A percentile compares a stretch with the other conserved stretches of the same genome.
These are phyloP conservation scores for Acacia concinna DNA, from an alignment of 331 rosid species.

Conservation along the genomic window DNA sequence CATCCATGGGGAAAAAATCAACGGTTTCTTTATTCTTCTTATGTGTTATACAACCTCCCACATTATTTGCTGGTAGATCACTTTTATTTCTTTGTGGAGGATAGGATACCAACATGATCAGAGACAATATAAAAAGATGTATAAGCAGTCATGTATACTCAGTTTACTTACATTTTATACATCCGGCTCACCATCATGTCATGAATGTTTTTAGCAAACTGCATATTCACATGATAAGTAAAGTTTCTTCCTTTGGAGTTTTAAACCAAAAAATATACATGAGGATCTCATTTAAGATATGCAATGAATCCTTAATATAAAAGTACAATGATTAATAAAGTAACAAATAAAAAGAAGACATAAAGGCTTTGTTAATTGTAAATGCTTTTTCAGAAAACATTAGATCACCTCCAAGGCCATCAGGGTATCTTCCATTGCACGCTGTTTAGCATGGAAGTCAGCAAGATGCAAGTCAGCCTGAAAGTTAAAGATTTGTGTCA, in stretches of 20 bases:
- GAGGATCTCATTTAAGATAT: conserved; percentile 7
- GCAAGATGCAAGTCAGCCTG: conserved; percentile 96
- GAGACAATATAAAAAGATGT: conserved; percentile 27
- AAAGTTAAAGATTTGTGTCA: conserved; percentile 36
- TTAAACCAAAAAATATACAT: conserved; percentile 21
- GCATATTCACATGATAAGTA: conserved; percentile 26
- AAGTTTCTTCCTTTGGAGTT: conserved; percentile 29
- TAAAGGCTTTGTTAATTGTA: neutral
- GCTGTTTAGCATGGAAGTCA: conserved; percentile 86
- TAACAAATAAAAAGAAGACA: neutral
- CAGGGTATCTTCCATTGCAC: conserved; percentile 89
- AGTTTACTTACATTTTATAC: conserved; percentile 71
- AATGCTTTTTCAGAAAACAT: conserved; percentile 17
- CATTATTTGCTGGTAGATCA: conserved; percentile 47
- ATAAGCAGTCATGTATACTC: conserved; percentile 17
- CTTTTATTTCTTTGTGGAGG: conserved; percentile 52
- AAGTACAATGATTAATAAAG: conserved; percentile 11
- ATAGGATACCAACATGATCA: conserved; percentile 48
- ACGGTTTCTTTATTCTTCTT: conserved; percentile 70
- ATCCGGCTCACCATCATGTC: conserved; percentile 75
- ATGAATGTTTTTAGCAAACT: conserved; percentile 47
- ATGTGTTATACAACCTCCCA: conserved; percentile 53
- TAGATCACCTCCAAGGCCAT: conserved; percentile 85
- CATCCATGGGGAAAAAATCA: conserved; percentile 76
- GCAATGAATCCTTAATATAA: neutral